Base-by-base conservation (phyloP, 2,329 filamentous ascomycete species). In the Mollisiaceae sp. region DNA sequence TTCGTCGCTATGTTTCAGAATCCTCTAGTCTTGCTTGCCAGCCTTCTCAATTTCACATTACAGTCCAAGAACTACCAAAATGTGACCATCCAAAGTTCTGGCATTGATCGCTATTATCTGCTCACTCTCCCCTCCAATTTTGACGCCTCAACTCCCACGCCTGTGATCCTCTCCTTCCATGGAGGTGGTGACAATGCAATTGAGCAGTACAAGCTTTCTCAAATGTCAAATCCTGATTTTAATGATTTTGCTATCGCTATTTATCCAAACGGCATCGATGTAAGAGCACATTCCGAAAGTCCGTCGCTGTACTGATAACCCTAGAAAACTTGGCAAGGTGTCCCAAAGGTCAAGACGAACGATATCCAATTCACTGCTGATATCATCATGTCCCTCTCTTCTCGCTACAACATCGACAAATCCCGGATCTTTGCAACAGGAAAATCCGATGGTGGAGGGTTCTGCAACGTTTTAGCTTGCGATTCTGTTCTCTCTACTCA, bases 141-240 rank as follows among this genome's bases (percentile, higher is more conserved):
- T 50, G 63, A 76, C 35, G 24, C 71, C 4, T 70, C 71, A 36
- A 71, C 32, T 12, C 45, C 18, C 1, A 59, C 64, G 1, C 62
- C 81, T 0, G 68, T 82, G 1, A 76, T 84, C 8, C 71, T 84
- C 11, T 81, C 80, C 0, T 83, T 81, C 63, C 82, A 84, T 65
- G 82, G 81, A 2, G 75, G 75, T 0, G 77, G 74, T 47, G 75
- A 76, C 27, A 77, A 76, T 14, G 77, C 79, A 0, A 62, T 71
- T 1, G 76, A 76, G 54, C 79, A 71, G 50, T 50, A 67, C 3
- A 15, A 39, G 0, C 60, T 71, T 2, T 63, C 64, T 20, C 77
- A 76, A 63, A 75, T 84, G 64, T 78, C 77, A 8, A 74, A 77
- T 38, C 62, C 69, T 0, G 64, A 75, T 15, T 79, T 80, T 64